phyloP scores from a whole-genome alignment of 2,329 filamentous ascomycete species.

The Aaosphaeria arxii region DNA sequence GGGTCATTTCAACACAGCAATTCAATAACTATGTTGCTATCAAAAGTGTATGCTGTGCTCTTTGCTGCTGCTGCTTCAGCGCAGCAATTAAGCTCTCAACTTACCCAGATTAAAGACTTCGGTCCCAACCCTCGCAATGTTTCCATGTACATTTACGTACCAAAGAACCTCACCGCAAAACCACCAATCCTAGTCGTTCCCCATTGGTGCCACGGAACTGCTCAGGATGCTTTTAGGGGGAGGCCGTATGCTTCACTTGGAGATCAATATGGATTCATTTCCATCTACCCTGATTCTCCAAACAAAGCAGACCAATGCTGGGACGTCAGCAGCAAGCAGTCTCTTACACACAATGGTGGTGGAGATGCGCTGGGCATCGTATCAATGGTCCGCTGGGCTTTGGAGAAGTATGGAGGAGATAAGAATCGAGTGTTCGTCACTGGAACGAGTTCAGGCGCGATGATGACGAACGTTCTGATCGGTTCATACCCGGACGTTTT shows the following conservation, averaged over 20 bases:
- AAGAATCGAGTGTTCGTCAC: conserved; percentile 30
- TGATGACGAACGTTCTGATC: conserved; percentile 35
- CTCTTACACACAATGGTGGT: conserved; percentile 30
- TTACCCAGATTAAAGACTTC: conserved; percentile 26
- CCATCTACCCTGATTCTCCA: conserved; percentile 30
- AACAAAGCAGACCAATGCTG: conserved; percentile 31
- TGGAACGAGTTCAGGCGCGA: conserved; percentile 32
- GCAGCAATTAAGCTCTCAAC: conserved; percentile 20
- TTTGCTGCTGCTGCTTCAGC: conserved; percentile 12
- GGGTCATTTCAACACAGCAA: too few relatives aligned
- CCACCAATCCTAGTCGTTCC: conserved; percentile 30
- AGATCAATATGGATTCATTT: conserved; percentile 33
- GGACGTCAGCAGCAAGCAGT: conserved; percentile 32
- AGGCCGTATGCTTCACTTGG: conserved; percentile 27
- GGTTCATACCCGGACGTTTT: conserved; percentile 35
- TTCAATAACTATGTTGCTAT: conserved; percentile 2
- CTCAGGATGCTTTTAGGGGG: conserved; percentile 24
- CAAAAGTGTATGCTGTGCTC: conserved; percentile 5
- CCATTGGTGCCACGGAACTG: conserved; percentile 34
- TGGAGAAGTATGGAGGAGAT: conserved; percentile 27
- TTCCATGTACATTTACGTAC: conserved; percentile 31
- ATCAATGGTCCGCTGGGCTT: conserved; percentile 27
- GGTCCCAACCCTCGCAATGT: conserved; percentile 34
- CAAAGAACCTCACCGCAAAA: conserved; percentile 22
- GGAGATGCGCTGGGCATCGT: conserved; percentile 33